Evolutionary conservation across 768 basidiomycete species (phyloP), one percentile per base, ranked within the genome.

Genomic region (Pleurotus tuoliensis): DNA sequence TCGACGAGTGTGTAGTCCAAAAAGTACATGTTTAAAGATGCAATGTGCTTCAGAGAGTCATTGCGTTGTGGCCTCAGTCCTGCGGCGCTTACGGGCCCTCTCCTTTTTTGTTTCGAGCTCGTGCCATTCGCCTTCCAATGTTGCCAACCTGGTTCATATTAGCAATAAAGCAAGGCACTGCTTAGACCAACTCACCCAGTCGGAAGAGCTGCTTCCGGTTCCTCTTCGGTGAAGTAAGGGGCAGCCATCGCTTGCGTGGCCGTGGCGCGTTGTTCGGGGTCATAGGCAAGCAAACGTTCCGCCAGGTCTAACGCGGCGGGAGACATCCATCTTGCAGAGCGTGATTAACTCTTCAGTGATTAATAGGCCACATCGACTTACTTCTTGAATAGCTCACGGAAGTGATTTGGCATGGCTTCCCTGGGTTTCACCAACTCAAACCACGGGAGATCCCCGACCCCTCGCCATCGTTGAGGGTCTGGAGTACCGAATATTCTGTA

Each of bases 401-500:
- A 94, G 56, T 80, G 84, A 63, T 89, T 90, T 13, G 82, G 80
- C 8, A 93, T 72, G 11, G 72, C 68, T 48, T 92, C 87, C 64
- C 83, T 88, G 1, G 96, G 94, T 69, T 92, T 94, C 49, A 99
- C 88, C n/a, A 99, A 81, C 69, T 99, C 97, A 66, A 93, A 99
- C 97, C 97, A 99, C 2, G 97, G 97, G 48, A 99, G 73, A 65
- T 86, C 86, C 8, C 82, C 78, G 39, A 98, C 74, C 12, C 82
- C 85, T 4, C 90, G 81, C 97, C 97, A 99, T 51, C 85, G 83
- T 27, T 87, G 83, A 9, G 82, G 69, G 22, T 83, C 86, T 0
- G 97, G 96, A 1, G 95, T 95, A 16, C 97, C 97, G 67, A 97
- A 81, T 40, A 95, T 81, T 63, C 82, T 86, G 75, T 93, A 97